Conservation (phyloP, 768 basidiomycete species). For the Lactarius indigo region DNA sequence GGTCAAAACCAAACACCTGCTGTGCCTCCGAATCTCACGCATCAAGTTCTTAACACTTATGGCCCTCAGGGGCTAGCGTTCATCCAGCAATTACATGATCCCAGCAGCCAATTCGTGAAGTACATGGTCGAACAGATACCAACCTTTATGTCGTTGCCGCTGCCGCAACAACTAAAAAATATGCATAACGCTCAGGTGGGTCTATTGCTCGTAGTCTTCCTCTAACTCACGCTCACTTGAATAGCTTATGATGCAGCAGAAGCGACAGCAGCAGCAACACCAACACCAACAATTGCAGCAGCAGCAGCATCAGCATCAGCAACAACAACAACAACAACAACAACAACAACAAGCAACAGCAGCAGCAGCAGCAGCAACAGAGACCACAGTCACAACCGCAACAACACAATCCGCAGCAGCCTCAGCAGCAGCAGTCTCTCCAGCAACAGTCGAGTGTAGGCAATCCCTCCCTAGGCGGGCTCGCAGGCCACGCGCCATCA, state of each 20-base stretch:
- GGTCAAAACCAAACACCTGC: constrained; percentile 9
- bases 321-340: constrained; percentile 32
- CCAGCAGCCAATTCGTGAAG: constrained; percentile 24
- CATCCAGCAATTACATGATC: constrained; percentile 25
- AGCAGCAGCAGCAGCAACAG: constrained; percentile 29
- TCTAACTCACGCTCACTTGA: constrained; percentile 2
- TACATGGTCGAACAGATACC: constrained; percentile 25
- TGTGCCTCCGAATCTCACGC: constrained; percentile 4
- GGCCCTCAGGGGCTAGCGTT: constrained; percentile 17
- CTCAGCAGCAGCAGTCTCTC: constrained; percentile 33
- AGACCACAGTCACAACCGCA: constrained; percentile 31
- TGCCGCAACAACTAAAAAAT: constrained; percentile 17
- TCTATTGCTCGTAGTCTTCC: neutral
- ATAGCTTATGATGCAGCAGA: constrained; percentile 19
- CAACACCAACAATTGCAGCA: constrained; percentile 25
- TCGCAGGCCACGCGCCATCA: constrained; percentile 10
- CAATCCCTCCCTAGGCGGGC: constrained; percentile 15
- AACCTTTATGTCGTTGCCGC: constrained; percentile 20
- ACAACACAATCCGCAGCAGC: constrained; percentile 30
- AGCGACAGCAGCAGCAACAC: constrained; percentile 24
- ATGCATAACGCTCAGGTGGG: constrained; percentile 26
- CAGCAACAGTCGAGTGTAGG: constrained; percentile 25
- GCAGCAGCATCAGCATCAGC: neutral
- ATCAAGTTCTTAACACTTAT: constrained; percentile 13
- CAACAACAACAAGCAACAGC: constrained; percentile 23